phyloP scores from a whole-genome alignment of 768 basidiomycete species.

The Antrodiella citrinella region DNA sequence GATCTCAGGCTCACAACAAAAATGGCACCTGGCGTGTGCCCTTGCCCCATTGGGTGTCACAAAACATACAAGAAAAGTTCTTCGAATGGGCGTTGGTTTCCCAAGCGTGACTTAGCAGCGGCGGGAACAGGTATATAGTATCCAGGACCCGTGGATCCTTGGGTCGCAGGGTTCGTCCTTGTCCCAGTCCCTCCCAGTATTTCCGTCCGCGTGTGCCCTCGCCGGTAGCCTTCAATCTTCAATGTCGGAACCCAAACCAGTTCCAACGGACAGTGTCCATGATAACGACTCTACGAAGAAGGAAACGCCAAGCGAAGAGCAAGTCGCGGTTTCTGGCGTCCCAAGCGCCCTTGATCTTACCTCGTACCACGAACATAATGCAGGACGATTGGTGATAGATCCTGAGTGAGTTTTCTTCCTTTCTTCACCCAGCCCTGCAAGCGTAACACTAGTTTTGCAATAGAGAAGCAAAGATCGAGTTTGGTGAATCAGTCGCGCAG shows the following conservation, averaged over 20 bases:
- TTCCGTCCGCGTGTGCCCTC: not conserved
- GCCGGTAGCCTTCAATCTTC: not conserved
- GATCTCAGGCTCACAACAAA: too few species aligned
- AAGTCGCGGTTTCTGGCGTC: not conserved
- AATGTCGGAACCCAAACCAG: not conserved
- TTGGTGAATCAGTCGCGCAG: constrained; percentile 46
- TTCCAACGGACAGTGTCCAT: not conserved
- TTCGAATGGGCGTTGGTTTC: too few species aligned
- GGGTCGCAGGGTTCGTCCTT: not conserved
- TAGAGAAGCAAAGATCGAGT: constrained; percentile 56
- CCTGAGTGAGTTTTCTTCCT: constrained; percentile 36
- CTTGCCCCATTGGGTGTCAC: too few species aligned
- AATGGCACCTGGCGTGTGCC: too few species aligned
- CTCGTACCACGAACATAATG: constrained; percentile 43
- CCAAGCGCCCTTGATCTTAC: constrained; percentile 24
- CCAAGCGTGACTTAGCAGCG: too few species aligned
- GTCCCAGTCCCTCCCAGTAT: not conserved
- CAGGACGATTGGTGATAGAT: constrained; percentile 55
- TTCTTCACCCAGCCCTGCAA: not conserved
- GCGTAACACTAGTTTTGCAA: not conserved
- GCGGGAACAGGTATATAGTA: too few species aligned
- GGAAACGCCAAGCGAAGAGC: not conserved
- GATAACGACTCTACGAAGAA: not conserved
- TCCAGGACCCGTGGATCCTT: not conserved
- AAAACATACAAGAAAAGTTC: too few species aligned